Evolutionary conservation across 1,284 basidiomycete genomes (phyloP), one percentile per base, ranked within the genome.

Genomic region (Cutaneotrichosporon mucoides): DNA sequence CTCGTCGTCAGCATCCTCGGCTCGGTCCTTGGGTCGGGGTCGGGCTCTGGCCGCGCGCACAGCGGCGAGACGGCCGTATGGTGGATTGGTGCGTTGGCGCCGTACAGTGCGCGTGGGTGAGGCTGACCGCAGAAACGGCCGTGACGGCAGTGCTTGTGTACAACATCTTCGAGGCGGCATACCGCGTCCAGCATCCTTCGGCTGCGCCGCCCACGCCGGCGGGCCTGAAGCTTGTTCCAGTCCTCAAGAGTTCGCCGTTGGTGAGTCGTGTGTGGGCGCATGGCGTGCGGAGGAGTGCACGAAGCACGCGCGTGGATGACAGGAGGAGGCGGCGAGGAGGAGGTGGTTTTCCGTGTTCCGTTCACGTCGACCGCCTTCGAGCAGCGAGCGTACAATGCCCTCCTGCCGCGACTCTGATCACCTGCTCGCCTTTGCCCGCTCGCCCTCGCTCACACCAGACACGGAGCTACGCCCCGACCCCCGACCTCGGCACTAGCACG

Each of bases 161-260:
- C 57, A 75, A 75, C 59, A 63, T 69, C 15, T 43, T 68, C 41
- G 71, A 76, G 61, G 67, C 70, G 1, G 58, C 54, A 6, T 66
- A 68, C 41, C 67, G 65, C 33, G 55, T 74, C n/a, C 59, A 69
- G 36, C 67, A 66, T 46, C 70, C 66, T 3, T 56, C 62, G 15
- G 53, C 61, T 33, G 33, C 44, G 36, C 53, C 85, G 12, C 48
- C 53, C 1, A 57, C 57, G 12, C 57, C 57, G 2, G 40, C 42
- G 13, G 59, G 61, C 9, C 49, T 57, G 34, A 45, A 49, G 57
- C 49, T 61, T 38, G 62, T 63, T n/a, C 63, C 68, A 1, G 24
- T 65, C 6, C 59, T 56, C 15, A 63, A 59, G 45, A 73, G 73
- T 37, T 75, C 73, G 24, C 73, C 74, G 3, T 49, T 76, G 37